A percentile compares a stretch with the other conserved stretches of the same genome.
Conservation (phyloP, 2,329 filamentous ascomycete genomes). For the Fusarium subtropicale region DNA sequence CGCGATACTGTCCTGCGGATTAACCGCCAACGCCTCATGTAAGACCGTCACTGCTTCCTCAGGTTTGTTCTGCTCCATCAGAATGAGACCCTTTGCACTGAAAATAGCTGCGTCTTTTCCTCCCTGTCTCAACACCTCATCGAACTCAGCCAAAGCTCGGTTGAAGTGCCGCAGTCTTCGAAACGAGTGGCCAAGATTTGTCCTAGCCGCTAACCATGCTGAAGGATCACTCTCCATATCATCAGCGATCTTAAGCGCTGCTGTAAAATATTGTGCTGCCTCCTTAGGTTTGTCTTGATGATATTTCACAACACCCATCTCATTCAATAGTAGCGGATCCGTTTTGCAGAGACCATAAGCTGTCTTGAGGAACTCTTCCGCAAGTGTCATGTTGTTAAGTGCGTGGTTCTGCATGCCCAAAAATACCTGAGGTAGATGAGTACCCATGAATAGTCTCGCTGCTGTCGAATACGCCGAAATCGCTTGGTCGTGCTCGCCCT, state of each 20-base stretch:
- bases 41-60: slow-evolving; percentile 84
- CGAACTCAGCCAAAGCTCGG: slow-evolving; percentile 82
- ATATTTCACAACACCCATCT: slow-evolving; percentile 95
- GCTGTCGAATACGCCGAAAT: slow-evolving; percentile 98
- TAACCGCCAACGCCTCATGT: slow-evolving; percentile 84
- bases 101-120: slow-evolving; percentile 84
- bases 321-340: slow-evolving; percentile 92
- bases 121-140: slow-evolving; percentile 85
- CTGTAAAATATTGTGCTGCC: slow-evolving; percentile 80
- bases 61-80: slow-evolving; percentile 79
- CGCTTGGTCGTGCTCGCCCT: slow-evolving; percentile 97
- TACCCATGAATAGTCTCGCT: slow-evolving; percentile 93
- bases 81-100: slow-evolving; percentile 83
- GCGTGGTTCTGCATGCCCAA: slow-evolving; percentile 98
- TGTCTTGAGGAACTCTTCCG: slow-evolving; percentile 92
- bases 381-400: slow-evolving; percentile 92
- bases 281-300: slow-evolving; percentile 84
- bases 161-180: slow-evolving; percentile 76
- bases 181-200: slow-evolving; percentile 90
- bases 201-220: slow-evolving; percentile 85
- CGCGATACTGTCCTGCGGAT: slow-evolving; percentile 83
- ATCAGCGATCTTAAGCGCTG: slow-evolving; percentile 80
- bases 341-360: slow-evolving; percentile 85
- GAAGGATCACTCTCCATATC: slow-evolving; percentile 85
- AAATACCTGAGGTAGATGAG: slow-evolving; percentile 94